Base-by-base conservation (phyloP, 2,329 filamentous ascomycete species). In the Ophiostoma perfectum region DNA sequence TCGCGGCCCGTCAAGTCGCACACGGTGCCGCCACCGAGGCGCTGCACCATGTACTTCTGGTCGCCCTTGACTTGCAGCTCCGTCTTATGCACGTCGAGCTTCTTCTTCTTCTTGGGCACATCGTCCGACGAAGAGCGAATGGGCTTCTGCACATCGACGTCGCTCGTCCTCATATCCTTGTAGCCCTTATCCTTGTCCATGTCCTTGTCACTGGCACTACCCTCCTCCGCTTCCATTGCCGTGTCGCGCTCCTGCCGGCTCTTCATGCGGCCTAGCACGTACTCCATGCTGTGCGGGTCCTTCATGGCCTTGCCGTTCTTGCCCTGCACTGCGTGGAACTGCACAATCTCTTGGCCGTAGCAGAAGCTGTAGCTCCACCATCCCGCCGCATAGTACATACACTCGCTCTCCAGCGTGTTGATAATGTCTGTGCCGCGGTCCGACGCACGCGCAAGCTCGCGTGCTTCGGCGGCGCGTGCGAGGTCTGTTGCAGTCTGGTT, bases 281-380 rank as follows among this genome's bases (percentile, higher is more conserved):
- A 97, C 64, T 92, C 90, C 65, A 88, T 86, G 3, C 90, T 91
- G 9, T 84, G 84, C 0, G 88, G 88, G 74, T 97, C 93, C 74
- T 91, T 89, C 63, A 89, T 83, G 0, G 93, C 93, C 38, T 91
- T 89, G 11, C 90, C 86, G 3, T 88, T 88, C 70, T 88, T 87
- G 2, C 87, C 87, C 0, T 92, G 86, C 70, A 94, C 80, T 62
- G 92, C 92, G 77, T 97, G 93, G 78, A 96, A 97, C 78, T 97
- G 93, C 74, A 91, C 90, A 71, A 97, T 89, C 71, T 94, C 88
- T 71, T 89, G 85, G 75, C 91, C 91, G 79, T 96, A 95, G 82
- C 93, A 97, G 78, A 97, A 97, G 73, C 89, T 90, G 79, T 97
- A 97, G 75, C 90, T 95, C 93, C 93, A 97, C 93, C 93, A 97